Conservation (phyloP, 371 early-diverging fungal species). For the Lichtheimia hyalospora region DNA sequence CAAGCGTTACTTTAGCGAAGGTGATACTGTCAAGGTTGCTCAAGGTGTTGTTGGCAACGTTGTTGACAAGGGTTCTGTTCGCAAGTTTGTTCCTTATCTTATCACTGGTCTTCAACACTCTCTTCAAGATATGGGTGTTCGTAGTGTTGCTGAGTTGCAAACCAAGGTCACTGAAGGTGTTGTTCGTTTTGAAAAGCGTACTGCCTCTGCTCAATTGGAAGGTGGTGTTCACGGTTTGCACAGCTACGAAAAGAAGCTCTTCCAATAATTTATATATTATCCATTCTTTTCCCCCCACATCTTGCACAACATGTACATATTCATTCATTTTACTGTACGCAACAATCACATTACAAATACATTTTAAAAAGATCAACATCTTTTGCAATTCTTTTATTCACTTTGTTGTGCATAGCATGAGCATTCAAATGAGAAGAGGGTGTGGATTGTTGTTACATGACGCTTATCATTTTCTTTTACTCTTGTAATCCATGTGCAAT, state of each 20-base stretch:
- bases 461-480: too few species aligned
- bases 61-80: constrained; percentile 94
- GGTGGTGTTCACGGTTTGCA: constrained; percentile 95
- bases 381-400: too few species aligned
- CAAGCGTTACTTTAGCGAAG: constrained; percentile 95
- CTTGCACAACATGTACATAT: constrained; percentile 2
- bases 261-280: constrained; percentile 17
- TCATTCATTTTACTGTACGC: too few species aligned
- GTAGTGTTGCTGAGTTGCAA: constrained; percentile 63
- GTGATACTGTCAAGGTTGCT: constrained; percentile 96
- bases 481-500: too few species aligned
- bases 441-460: too few species aligned
- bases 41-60: constrained; percentile 97
- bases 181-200: constrained; percentile 93
- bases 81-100: constrained; percentile 89
- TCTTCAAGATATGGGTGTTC: constrained; percentile 94
- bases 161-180: constrained; percentile 65
- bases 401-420: too few species aligned
- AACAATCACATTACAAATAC: too few species aligned
- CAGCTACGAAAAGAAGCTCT: constrained; percentile 87
- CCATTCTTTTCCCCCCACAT: not conserved
- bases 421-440: too few species aligned
- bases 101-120: constrained; percentile 94
- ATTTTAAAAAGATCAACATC: too few species aligned
- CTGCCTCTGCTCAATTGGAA: constrained; percentile 93